These are phyloP conservation scores for Puccinia sorghi DNA, from an alignment of 1,284 basidiomycete species.

Conservation along the genomic window DNA sequence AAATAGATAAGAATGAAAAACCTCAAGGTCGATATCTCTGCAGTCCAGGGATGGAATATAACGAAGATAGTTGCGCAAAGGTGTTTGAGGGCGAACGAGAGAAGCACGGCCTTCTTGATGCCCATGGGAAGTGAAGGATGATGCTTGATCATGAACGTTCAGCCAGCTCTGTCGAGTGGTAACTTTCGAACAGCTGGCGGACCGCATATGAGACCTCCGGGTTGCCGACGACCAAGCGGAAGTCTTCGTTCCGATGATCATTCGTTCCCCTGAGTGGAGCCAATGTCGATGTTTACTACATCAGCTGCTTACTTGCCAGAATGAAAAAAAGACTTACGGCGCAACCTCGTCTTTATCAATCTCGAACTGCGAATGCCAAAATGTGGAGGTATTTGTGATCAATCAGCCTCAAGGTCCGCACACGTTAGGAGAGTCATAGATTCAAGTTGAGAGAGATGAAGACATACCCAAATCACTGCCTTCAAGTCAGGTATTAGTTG, in stretches of 20 bases:
- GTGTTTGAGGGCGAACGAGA: not conserved
- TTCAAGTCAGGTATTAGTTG: constrained; percentile 9
- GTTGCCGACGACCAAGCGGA: constrained; percentile 29
- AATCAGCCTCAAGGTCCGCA: no score
- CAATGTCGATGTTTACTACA: not conserved
- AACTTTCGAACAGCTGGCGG: constrained; percentile 14
- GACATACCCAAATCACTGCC: constrained; percentile 40
- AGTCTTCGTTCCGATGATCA: constrained; percentile 20
- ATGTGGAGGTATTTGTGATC: no score
- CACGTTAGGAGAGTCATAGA: no score
- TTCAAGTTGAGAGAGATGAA: not conserved
- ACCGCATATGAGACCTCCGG: constrained; percentile 17
- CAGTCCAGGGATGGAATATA: not conserved
- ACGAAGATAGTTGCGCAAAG: not conserved
- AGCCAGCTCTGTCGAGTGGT: not conserved
- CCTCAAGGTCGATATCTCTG: not conserved
- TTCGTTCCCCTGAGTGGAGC: not conserved
- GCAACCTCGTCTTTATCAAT: constrained; percentile 23
- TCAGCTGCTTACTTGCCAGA: no score
- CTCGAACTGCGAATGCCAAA: constrained; percentile 11
- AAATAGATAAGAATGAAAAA: constrained; percentile 15
- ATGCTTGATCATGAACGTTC: not conserved
- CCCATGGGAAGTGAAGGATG: no score
- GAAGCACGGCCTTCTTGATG: not conserved
- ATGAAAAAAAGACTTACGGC: constrained; percentile 10